Conservation (phyloP, 2,329 filamentous ascomycete genomes). For the Phialocephala sp. region DNA sequence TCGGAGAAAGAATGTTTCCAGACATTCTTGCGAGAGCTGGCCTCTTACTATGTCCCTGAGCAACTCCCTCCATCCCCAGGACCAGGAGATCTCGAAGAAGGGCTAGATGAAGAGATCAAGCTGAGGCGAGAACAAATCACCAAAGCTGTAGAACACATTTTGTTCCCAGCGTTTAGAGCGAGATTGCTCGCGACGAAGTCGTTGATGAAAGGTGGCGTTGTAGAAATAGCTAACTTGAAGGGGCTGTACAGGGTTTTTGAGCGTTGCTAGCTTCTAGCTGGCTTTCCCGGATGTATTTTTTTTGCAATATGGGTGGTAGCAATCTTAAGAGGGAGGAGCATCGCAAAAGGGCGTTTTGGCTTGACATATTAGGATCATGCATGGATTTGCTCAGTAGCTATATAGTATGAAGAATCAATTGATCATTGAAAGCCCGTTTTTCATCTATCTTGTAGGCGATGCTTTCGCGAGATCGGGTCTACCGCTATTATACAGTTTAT, state of each 20-base stretch:
- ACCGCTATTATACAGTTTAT: slow-evolving; percentile 45
- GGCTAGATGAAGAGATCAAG: slow-evolving; percentile 56
- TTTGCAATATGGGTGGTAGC: not conserved
- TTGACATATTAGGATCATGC: slow-evolving; percentile 12
- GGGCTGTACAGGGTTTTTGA: slow-evolving; percentile 95
- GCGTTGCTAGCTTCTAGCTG: slow-evolving; percentile 66
- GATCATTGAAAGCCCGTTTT: slow-evolving; percentile 24
- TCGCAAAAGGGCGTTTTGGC: slow-evolving; percentile 14
- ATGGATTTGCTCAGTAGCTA: slow-evolving; percentile 19
- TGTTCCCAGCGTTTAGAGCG: slow-evolving; percentile 89
- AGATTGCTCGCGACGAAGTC: slow-evolving; percentile 81
- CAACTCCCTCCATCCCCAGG: slow-evolving; percentile 65
- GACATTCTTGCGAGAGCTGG: slow-evolving; percentile 83
- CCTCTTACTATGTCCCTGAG: slow-evolving; percentile 90
- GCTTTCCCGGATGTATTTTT: not conserved
- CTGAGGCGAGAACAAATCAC: slow-evolving; percentile 71
- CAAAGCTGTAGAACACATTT: slow-evolving; percentile 78
- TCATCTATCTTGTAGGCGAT: slow-evolving; percentile 39
- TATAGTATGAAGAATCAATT: slow-evolving; percentile 16
- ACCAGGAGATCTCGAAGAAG: slow-evolving; percentile 46
- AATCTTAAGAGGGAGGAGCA: not conserved
- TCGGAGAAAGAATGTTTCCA: slow-evolving; percentile 87
- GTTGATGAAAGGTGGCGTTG: slow-evolving; percentile 73
- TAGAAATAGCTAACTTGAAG: slow-evolving; percentile 91
- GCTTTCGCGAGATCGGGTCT: slow-evolving; percentile 34